Evolutionary conservation across 1,284 basidiomycete species (phyloP), one percentile per base, ranked within the genome.

Genomic region (Trametes polyzona): DNA sequence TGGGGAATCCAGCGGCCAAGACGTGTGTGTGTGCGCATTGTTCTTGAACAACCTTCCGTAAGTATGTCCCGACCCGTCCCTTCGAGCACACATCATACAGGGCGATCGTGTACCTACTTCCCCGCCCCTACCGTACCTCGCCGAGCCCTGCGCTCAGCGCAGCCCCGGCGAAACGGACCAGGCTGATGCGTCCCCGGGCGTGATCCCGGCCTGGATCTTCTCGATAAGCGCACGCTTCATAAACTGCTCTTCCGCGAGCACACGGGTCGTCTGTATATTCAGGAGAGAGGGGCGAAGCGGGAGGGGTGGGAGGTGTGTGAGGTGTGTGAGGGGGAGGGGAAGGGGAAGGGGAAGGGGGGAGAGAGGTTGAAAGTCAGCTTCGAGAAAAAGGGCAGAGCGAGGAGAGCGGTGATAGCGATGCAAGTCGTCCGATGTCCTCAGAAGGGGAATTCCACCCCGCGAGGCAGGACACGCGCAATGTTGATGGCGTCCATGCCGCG

Each of bases 161-260:
- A 67, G 62, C 49, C 62, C 65, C 43, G 61, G 27, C 10, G 63
- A 55, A 44, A 39, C 52, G 36, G 63, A 36, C 62, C 65, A 66
- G 24, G 54, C 55, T n/a, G n/a, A n/a, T 26, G 59, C 54, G 29
- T 62, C 65, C 30, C 82, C 78, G 75, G 86, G 82, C 33, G 89
- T 84, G 59, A 94, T 76, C 29, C 86, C 86, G 42, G 76, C 73
- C 62, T 86, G 78, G 65, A 96, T 96, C 77, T 94, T 92, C 73
- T 95, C 92, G 44, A 94, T 88, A 64, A 96, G 78, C 42, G 93
- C 93, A 65, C 94, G 84, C 75, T 94, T 93, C 86, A 92, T 88
- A 71, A 95, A 98, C 70, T 98, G 96, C 71, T 98, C 95, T 74
- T 96, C 88, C 39, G 94, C 94, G 43, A 98, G 81, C 47, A 89